Percentiles rank a stretch among this genome's conserved stretches.
These are phyloP conservation scores for Colletotrichum sp. DNA, from an alignment of 2,329 filamentous ascomycete genomes.

Conservation along the genomic window DNA sequence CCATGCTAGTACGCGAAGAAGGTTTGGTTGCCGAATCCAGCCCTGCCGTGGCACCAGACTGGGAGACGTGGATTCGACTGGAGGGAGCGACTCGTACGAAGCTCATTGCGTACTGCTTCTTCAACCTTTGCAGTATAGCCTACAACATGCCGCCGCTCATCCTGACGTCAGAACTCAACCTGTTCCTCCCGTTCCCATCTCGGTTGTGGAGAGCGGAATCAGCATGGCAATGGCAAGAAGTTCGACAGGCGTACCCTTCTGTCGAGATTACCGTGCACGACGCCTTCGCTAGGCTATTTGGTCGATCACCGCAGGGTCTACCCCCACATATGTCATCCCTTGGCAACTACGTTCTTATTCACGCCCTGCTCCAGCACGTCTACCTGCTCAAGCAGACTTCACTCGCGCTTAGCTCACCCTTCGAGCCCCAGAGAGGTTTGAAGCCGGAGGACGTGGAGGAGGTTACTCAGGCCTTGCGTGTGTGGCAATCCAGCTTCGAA, in stretches of 20 bases:
- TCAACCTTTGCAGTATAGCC: slow-evolving; percentile 66
- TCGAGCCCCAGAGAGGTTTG: slow-evolving; percentile 54
- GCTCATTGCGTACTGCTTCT: slow-evolving; percentile 65
- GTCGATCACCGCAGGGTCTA: slow-evolving; percentile 52
- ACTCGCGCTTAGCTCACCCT: slow-evolving; percentile 52
- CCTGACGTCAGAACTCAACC: slow-evolving; percentile 63
- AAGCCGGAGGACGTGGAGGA: slow-evolving; percentile 62
- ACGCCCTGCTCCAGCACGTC: slow-evolving; percentile 75
- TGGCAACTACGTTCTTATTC: slow-evolving; percentile 75
- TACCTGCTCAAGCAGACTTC: slow-evolving; percentile 71
- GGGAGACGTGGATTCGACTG: slow-evolving; percentile 65
- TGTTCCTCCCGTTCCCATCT: slow-evolving; percentile 59
- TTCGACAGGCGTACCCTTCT: slow-evolving; percentile 53
- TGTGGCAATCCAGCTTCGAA: slow-evolving; percentile 66
- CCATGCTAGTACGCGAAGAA: slow-evolving; percentile 63
- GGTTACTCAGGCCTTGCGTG: slow-evolving; percentile 56
- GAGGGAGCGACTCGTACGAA: slow-evolving; percentile 64
- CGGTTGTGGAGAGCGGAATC: slow-evolving; percentile 63
- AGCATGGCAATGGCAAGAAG: slow-evolving; percentile 65
- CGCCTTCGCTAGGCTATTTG: slow-evolving; percentile 59
- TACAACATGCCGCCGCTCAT: slow-evolving; percentile 65
- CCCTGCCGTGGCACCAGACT: slow-evolving; percentile 51
- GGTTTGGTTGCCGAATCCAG: slow-evolving; percentile 55
- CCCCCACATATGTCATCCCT: slow-evolving; percentile 60
- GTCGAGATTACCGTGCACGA: slow-evolving; percentile 62